A percentile compares a stretch with the other conserved stretches of the same genome.
These are phyloP conservation scores for Paramecium sexaurelia DNA, from an alignment of 73 alveolate genomes.

Conservation along the genomic window DNA sequence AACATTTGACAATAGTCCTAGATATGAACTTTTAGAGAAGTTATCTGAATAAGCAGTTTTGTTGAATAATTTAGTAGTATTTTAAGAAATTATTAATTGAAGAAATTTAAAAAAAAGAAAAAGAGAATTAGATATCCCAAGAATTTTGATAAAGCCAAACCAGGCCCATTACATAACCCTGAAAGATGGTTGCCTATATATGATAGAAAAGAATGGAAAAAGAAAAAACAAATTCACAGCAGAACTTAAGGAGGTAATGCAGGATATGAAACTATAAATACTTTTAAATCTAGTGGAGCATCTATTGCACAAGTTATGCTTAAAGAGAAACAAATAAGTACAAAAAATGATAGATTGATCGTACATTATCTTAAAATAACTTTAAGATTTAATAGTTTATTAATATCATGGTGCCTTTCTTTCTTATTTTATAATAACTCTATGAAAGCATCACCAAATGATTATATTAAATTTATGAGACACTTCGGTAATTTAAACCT, in stretches of 20 bases:
- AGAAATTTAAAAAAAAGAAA: constrained; percentile 70
- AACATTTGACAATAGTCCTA: not conserved
- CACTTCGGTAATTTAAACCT: too few relatives aligned
- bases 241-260: constrained; percentile 70
- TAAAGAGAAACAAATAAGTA: constrained; percentile 19
- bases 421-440: too few relatives aligned
- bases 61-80: constrained; percentile 18
- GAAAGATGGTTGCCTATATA: constrained; percentile 92
- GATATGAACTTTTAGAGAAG: constrained; percentile 45
- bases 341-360: not conserved
- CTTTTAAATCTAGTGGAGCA: not conserved
- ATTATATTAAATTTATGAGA: too few relatives aligned
- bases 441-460: too few relatives aligned
- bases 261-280: constrained; percentile 58
- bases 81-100: not conserved
- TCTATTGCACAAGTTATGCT: constrained; percentile 2
- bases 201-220: constrained; percentile 77
- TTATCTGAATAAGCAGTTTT: constrained; percentile 14
- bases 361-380: not conserved
- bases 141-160: constrained; percentile 84
- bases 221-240: constrained; percentile 53
- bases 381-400: too few relatives aligned
- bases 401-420: too few relatives aligned
- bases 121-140: constrained; percentile 86
- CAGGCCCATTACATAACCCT: constrained; percentile 91